Conservation (phyloP, 2,329 filamentous ascomycete genomes). For the Sporothrix curviconia region DNA sequence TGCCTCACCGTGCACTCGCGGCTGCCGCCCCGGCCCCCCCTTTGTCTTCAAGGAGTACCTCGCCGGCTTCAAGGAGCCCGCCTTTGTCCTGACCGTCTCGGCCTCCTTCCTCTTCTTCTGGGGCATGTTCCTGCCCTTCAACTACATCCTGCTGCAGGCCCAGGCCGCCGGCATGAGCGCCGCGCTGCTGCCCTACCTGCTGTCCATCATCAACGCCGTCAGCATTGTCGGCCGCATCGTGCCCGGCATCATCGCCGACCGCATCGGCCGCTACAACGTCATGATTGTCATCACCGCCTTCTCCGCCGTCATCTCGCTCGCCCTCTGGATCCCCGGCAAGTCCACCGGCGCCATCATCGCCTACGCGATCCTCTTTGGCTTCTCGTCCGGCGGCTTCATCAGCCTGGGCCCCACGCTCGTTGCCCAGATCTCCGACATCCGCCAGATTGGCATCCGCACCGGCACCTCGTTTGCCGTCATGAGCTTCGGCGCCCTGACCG, state of each 20-base stretch:
- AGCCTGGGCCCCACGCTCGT: slow-evolving; percentile 51
- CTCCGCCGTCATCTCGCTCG: slow-evolving; percentile 33
- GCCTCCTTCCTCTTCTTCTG: slow-evolving; percentile 50
- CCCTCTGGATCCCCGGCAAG: slow-evolving; percentile 36
- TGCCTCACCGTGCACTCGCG: slow-evolving; percentile 30
- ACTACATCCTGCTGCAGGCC: slow-evolving; percentile 46
- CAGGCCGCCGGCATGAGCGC: slow-evolving; percentile 36
- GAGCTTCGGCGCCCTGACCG: slow-evolving; percentile 50
- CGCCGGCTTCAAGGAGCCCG: slow-evolving; percentile 39
- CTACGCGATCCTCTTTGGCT: slow-evolving; percentile 58
- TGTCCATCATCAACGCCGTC: slow-evolving; percentile 52
- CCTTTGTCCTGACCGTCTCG: slow-evolving; percentile 36
- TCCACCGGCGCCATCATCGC: slow-evolving; percentile 50
- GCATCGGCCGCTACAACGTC: slow-evolving; percentile 34
- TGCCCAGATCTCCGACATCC: slow-evolving; percentile 54
- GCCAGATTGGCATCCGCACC: slow-evolving; percentile 52
- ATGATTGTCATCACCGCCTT: slow-evolving; percentile 41
- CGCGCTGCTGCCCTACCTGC: slow-evolving; percentile 38
- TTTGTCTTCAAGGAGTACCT: slow-evolving; percentile 43
- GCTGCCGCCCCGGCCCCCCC: slow-evolving; percentile 30
- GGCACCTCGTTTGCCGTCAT: slow-evolving; percentile 52
- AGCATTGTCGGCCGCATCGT: slow-evolving; percentile 46
- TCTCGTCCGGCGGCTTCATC: slow-evolving; percentile 57
- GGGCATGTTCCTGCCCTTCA: slow-evolving; percentile 50
- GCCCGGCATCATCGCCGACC: slow-evolving; percentile 41